Base-by-base conservation (phyloP, 176 grass and related monocot species). In the Phoenix dactylifera region DNA sequence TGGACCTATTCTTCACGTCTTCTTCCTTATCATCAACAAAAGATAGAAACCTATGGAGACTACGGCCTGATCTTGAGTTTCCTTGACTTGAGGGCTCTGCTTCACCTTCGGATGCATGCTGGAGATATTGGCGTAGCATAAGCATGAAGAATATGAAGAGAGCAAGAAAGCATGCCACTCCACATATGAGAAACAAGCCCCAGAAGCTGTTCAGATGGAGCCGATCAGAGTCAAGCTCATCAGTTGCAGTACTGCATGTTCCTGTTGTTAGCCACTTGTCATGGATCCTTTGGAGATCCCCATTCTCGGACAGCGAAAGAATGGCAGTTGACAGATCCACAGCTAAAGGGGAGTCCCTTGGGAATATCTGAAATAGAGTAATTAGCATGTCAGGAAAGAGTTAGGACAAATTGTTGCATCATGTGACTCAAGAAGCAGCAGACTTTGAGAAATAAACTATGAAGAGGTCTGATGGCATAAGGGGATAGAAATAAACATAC, bases 101-200 rank as follows among this genome's bases (percentile, higher is more conserved):
- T 3, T 54, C 17, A 32, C 39, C 74, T 1, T 49, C 5, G 0
- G 69, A 71, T 18, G 54, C 62, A 48, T 80, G 57, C 19, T 18
- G 80, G 48, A 76, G 24, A 64, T 65, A 92, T 29, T 75, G 68
- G 22, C 51, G 65, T 23, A 97, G 22, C 62, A 64, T 71, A 55
- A 78, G 67, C 19, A 65, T 20, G 15, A 97, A 84, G 80, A 88
- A 85, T 18, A 91, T 74, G 50, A 85, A 28, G 54, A 97, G 69
- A 0, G 87, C 67, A 10, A 88, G 0, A 53, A 85, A 26, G 44
- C 87, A 97, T 55, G 93, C 65, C 7, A 73, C 22, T 20, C 73
- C 93, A 55, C 81, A 88, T 60, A 97, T 85, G 39, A 97, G 81
- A 70, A 97, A 97, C 44, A 97, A 64, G 57, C 93, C 93, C 73